Evolutionary conservation across 768 basidiomycete genomes (phyloP).

Genomic region (Phaeotremella fagi): DNA sequence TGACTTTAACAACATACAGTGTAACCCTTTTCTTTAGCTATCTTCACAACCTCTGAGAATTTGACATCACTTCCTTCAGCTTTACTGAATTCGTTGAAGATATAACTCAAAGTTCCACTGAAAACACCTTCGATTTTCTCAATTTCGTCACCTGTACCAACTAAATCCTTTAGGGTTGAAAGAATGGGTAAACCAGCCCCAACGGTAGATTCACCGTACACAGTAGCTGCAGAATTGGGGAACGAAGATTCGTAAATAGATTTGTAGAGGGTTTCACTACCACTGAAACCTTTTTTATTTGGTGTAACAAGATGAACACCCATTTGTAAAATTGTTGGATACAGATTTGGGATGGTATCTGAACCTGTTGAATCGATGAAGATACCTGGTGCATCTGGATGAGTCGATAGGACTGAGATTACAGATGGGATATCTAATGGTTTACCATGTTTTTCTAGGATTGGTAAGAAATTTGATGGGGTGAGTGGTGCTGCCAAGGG

Average conservation of each 20-base stretch:
- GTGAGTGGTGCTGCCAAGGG: constrained; percentile 41
- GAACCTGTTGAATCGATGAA: constrained; percentile 90
- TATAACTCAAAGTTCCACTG: constrained; percentile 95
- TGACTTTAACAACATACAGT: constrained; percentile 58
- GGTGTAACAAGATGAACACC: constrained; percentile 90
- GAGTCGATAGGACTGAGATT: constrained; percentile 51
- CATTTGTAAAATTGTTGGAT: constrained; percentile 69
- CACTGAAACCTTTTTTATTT: constrained; percentile 95
- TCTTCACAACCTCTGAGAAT: constrained; percentile 84
- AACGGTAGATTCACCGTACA: constrained; percentile 75
- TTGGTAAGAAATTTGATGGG: constrained; percentile 27
- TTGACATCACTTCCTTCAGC: constrained; percentile 55
- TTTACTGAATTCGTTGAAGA: constrained; percentile 92
- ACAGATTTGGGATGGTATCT: constrained; percentile 69
- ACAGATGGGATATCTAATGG: constrained; percentile 55
- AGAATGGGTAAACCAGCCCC: constrained; percentile 93
- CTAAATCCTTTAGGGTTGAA: constrained; percentile 82
- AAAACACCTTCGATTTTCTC: constrained; percentile 95
- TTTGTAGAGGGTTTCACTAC: constrained; percentile 63
- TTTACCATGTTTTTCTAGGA: constrained; percentile 51
- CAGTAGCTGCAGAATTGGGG: constrained; percentile 55
- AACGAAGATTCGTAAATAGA: constrained; percentile 61
- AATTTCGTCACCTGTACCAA: constrained; percentile 88
- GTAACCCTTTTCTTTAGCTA: constrained; percentile 88
- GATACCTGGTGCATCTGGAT: constrained; percentile 55